Conservation (phyloP, 352 stramenopile genomes). For the Plasmopara viticola region DNA sequence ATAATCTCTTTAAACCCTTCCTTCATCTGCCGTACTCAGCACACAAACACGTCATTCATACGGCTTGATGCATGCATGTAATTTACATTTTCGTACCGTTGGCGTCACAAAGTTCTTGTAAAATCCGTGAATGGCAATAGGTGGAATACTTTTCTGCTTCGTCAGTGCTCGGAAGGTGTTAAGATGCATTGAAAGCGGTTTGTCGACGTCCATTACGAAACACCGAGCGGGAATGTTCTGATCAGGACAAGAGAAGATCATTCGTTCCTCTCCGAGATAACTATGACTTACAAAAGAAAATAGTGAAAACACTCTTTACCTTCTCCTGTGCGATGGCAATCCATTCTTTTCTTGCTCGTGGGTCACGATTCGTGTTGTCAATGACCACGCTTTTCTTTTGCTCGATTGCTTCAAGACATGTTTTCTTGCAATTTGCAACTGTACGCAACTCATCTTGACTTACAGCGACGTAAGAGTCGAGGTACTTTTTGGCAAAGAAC, state of each 20-base stretch:
- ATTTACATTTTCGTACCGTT: conserved; percentile 10
- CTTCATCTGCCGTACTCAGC: conserved; percentile 25
- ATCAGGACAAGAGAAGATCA: not conserved
- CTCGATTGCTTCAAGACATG: conserved; percentile 44
- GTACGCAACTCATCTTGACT: conserved; percentile 86
- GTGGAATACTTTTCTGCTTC: conserved; percentile 66
- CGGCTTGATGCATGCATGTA: not conserved
- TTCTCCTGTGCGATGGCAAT: conserved; percentile 59
- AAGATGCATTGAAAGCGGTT: conserved; percentile 76
- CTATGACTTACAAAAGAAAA: too few relatives aligned
- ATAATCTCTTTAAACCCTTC: conserved; percentile 75
- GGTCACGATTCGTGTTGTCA: conserved; percentile 81
- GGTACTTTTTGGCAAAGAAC: conserved; percentile 41
- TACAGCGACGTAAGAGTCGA: conserved; percentile 55
- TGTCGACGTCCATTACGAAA: conserved; percentile 72
- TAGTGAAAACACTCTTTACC: conserved; percentile 14
- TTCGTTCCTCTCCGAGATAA: too few relatives aligned
- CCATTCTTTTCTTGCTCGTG: conserved; percentile 61
- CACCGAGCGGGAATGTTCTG: conserved; percentile 60
- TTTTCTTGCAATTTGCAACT: conserved; percentile 63
- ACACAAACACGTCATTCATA: conserved; percentile 1
- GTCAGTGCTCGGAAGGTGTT: conserved; percentile 80
- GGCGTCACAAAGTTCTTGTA: conserved; percentile 73
- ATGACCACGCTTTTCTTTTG: conserved; percentile 71
- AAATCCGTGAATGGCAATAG: conserved; percentile 85